Evolutionary conservation across 495 filamentous ascomycete genomes (phyloP), one percentile per base, ranked within the genome.

Genomic region (Aspergillus sparsus): DNA sequence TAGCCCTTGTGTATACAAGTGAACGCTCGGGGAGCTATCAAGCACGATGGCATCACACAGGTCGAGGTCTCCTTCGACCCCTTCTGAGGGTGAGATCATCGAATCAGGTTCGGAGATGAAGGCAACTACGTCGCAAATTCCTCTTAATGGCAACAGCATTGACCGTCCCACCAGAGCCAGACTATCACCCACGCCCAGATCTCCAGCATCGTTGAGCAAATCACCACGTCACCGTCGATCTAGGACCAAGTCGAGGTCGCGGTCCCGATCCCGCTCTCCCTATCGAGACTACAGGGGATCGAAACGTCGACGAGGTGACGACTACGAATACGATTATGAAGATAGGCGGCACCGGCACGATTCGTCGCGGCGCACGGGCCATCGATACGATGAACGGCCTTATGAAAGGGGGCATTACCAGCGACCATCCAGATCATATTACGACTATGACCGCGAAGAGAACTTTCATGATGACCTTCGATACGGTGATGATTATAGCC

Each of bases 81-180:
- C 76, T 66, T 83, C 80, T 78, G 89, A 96, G 79, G 92, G 92
- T 76, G 92, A 96, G 84, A 92, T 96, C 75, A 77, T 89, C 78
- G 91, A 89, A 77, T 84, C 85, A 75, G 82, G 77, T 75, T 81
- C 77, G 79, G 85, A 85, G 80, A 77, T 67, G 76, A 85, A 85
- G 85, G 85, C 83, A 87, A 85, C 77, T 85, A 83, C 80, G 81
- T 91, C 91, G 83, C 86, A 84, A 81, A 79, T 82, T 80, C 88
- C 87, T 77, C 81, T 87, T 67, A 79, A 83, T 86, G 87, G 85
- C 77, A 84, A 77, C 80, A 87, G 80, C 78, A 84, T 90, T 85
- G 88, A 89, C 86, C 84, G 87, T 83, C 81, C 80, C 72, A 80
- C 85, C 76, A 87, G 81, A 84, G 81, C 59, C 69, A 77, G 74